Percentiles rank a stretch among this genome's conserved stretches.
These are phyloP conservation scores for Melastoma candidum DNA, from an alignment of 441 rosid genomes.

Conservation along the genomic window DNA sequence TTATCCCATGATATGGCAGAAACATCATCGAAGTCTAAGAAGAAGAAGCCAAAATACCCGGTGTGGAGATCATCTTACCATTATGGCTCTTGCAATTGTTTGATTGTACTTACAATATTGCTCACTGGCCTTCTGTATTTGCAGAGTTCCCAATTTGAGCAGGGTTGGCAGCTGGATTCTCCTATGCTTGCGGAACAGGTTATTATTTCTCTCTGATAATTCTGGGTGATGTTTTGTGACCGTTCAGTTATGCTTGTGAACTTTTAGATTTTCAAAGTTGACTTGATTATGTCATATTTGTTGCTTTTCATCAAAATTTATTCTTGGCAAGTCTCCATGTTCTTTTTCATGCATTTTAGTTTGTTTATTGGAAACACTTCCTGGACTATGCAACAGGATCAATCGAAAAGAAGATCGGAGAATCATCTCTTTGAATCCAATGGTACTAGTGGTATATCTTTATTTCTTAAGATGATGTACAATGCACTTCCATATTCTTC, in stretches of 20 bases:
- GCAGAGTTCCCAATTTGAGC: conserved; percentile 5
- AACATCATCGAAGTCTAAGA: conserved; percentile 6
- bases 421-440: conserved; percentile 8
- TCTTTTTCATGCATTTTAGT: neutral
- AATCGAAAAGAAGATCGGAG: conserved; percentile 6
- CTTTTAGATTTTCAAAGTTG: too few relatives aligned
- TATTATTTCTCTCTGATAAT: conserved; percentile 1
- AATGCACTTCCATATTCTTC: neutral
- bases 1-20: neutral
- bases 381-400: conserved; percentile 5
- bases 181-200: conserved; percentile 1
- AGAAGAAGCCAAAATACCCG: conserved; percentile 3
- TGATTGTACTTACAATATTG: neutral
- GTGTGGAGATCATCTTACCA: neutral
- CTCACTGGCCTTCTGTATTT: neutral
- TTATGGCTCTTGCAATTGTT: neutral
- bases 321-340: neutral
- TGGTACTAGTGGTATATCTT: conserved; percentile 1
- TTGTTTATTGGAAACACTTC: neutral
- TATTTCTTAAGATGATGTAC: neutral
- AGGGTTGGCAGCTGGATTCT: conserved; percentile 10
- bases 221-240: too few relatives aligned
- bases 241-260: too few relatives aligned
- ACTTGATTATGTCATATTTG: too few relatives aligned
- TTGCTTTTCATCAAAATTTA: too few relatives aligned